Evolutionary conservation across 345 rosid species (phyloP).

Genomic region (Gossypium sturtianum): DNA sequence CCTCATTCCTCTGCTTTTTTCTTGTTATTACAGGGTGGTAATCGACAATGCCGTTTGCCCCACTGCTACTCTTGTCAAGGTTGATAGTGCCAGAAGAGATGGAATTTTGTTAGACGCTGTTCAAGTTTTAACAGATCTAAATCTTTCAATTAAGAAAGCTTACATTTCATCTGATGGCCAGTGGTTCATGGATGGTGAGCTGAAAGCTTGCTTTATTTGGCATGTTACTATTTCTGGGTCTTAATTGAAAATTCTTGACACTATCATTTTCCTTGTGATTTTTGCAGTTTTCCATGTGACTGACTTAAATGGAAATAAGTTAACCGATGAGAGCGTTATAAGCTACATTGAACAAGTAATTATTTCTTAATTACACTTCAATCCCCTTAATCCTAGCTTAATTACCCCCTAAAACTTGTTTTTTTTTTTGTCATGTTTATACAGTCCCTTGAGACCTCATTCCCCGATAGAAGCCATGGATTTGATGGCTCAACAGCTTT

Average conservation of each 20-base stretch:
- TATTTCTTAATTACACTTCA: not conserved
- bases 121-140: conserved; percentile 87
- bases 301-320: conserved; percentile 75
- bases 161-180: conserved; percentile 83
- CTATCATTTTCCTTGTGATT: not conserved
- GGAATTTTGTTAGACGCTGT: conserved; percentile 84
- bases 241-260: not conserved
- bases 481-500: conserved; percentile 55
- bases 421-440: not conserved
- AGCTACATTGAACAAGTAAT: conserved; percentile 81
- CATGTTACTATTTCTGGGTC: not conserved
- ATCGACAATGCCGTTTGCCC: conserved; percentile 89
- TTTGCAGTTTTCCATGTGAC: conserved; percentile 92
- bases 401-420: not conserved
- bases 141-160: conserved; percentile 87
- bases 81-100: conserved; percentile 82
- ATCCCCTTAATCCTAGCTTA: not conserved
- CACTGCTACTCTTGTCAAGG: conserved; percentile 86
- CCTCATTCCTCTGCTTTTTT: conserved; percentile 9
- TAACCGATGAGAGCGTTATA: conserved; percentile 73
- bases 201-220: not conserved
- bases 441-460: conserved; percentile 60
- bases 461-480: conserved; percentile 38
- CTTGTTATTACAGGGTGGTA: conserved; percentile 61
- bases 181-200: conserved; percentile 96